Evolutionary conservation across 495 filamentous ascomycete species (phyloP).

Genomic region (Penicillium macrosclerotiorum): DNA sequence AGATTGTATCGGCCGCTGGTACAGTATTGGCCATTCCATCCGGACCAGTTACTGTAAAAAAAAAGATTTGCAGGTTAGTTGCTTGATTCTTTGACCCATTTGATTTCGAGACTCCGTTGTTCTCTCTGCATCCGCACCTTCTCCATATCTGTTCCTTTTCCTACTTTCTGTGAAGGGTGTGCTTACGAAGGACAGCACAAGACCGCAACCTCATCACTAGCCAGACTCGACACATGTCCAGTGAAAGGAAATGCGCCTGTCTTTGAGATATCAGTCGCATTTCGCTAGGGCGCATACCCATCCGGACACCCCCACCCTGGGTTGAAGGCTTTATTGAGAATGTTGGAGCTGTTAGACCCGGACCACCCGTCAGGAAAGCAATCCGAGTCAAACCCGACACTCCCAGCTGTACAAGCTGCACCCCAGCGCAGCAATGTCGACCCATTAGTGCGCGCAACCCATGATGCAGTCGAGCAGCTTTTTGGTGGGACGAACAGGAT

Average conservation of each 20-base stretch:
- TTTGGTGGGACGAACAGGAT: slow-evolving; percentile 3
- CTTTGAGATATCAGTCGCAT: neutral
- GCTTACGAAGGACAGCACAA: slow-evolving; percentile 15
- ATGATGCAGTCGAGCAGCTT: slow-evolving; percentile 6
- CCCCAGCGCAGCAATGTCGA: slow-evolving; percentile 6
- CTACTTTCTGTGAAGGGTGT: no score
- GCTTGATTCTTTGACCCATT: no score
- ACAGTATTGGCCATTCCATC: slow-evolving; percentile 4
- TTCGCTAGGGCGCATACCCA: neutral
- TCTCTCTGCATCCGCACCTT: no score
- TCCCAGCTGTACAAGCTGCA: slow-evolving; percentile 1
- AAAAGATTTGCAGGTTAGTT: no score
- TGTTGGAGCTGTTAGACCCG: neutral
- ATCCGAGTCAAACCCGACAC: slow-evolving; percentile 2
- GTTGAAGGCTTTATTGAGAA: slow-evolving; percentile 10
- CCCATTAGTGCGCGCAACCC: slow-evolving; percentile 4
- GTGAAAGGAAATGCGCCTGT: neutral
- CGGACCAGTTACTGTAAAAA: slow-evolving; percentile 1
- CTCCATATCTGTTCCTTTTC: no score
- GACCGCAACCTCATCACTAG: slow-evolving; percentile 3
- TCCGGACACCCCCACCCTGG: slow-evolving; percentile 6
- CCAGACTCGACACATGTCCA: slow-evolving; percentile 4
- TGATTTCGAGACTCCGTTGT: no score
- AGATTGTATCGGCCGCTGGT: neutral
- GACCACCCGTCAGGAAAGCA: slow-evolving; percentile 12